Evolutionary conservation across 176 grass and related monocot genomes (phyloP), one percentile per base, ranked within the genome.

Genomic region (Ananas comosus): DNA sequence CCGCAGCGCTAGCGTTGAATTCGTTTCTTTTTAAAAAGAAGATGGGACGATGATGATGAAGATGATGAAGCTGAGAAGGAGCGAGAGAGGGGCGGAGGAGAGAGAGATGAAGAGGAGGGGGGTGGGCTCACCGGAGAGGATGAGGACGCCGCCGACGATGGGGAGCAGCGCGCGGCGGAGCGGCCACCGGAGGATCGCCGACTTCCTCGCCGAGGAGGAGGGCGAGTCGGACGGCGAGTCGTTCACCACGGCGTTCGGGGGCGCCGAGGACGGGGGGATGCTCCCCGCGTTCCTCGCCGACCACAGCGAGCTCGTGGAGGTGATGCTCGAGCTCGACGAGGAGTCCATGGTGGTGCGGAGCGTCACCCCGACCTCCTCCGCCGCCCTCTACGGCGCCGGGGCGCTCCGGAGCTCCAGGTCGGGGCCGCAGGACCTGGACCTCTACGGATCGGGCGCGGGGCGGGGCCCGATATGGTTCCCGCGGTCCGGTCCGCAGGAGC

Each of bases 341-440:
- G 89, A 99, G 63, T 99, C 94, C 65, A 99, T 99, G 94, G 89
- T 99, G 66, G 89, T 99, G 50, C 86, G 94, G 57, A 99, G 94
- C 71, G 94, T 99, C 69, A 99, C 94, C 5, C 94, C 86, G 72
- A 99, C 94, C 11, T 47, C 94, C 11, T 47, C 23, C 42, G 75
- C 87, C 2, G 51, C 82, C 33, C 64, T 89, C 51, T 74, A 87
- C 66, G n/a, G 74, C 72, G 49, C 28, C 65, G 0, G 27, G 9
- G 64, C 29, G 22, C 52, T 8, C 8, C 23, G 2, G 56, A 19
- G 21, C 13, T 18, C 13, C 5, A 7, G 56, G 56, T 19, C 17
- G 56, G 21, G 14, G 16, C 28, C 65, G 28, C 33, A 42, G 33
- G 33, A 42, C 4, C 5, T 42, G 33, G 33, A 42, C 4, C 33